Conservation (phyloP, 2,329 filamentous ascomycete species). For the Talaromyces sp. region DNA sequence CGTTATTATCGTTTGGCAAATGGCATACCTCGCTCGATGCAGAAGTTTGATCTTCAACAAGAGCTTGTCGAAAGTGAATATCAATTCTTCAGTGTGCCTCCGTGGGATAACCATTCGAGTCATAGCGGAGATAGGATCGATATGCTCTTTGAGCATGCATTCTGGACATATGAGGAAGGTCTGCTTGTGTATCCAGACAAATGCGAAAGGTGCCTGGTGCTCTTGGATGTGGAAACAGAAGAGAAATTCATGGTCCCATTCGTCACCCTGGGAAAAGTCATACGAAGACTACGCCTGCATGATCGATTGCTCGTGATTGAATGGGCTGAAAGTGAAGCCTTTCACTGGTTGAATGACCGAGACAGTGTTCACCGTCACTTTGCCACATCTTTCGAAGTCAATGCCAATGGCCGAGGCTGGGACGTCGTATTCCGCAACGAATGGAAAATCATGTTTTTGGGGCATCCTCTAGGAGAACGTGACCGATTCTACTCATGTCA, state of each 20-base stretch:
- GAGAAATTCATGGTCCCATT: constrained; percentile 51
- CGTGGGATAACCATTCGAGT: constrained; percentile 42
- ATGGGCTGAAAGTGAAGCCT: constrained; percentile 55
- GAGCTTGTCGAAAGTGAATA: constrained; percentile 31
- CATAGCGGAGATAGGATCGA: constrained; percentile 32
- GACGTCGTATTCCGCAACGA: constrained; percentile 52
- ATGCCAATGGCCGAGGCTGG: constrained; percentile 34
- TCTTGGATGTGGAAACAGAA: constrained; percentile 51
- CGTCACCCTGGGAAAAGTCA: constrained; percentile 46
- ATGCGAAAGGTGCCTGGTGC: constrained; percentile 34
- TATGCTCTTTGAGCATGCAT: constrained; percentile 35
- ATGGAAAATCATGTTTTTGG: constrained; percentile 59
- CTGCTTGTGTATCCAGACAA: constrained; percentile 53
- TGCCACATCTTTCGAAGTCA: constrained; percentile 57
- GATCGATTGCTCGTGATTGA: constrained; percentile 59
- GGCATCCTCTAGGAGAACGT: constrained; percentile 52
- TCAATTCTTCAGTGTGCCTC: constrained; percentile 41
- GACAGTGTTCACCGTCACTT: constrained; percentile 56
- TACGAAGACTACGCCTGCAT: constrained; percentile 55
- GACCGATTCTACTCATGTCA: constrained; percentile 63
- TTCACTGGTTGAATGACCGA: constrained; percentile 50
- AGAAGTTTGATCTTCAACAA: constrained; percentile 45
- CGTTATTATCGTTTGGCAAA: constrained; percentile 54
- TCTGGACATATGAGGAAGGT: constrained; percentile 58
- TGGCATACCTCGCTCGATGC: constrained; percentile 47